A percentile compares a stretch with the other conserved stretches of the same genome.
Evolutionary conservation across 371 early-diverging fungal species (phyloP).

Genomic region (Quaeritorhiza haematococci): DNA sequence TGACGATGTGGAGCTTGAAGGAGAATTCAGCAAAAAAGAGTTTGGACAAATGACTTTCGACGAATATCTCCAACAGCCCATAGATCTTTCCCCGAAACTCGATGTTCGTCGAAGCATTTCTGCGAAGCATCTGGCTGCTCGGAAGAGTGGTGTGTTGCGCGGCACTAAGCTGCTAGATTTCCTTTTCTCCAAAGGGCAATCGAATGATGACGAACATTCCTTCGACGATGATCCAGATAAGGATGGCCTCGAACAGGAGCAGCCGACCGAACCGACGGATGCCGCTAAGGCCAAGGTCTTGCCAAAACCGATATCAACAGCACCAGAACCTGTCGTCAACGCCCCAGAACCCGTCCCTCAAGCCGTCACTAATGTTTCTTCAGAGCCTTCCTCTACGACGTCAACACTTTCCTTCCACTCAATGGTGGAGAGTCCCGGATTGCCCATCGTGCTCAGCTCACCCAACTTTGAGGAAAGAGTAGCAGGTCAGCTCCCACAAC

Average conservation of each 20-base stretch:
- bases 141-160: no score
- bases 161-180: background rate
- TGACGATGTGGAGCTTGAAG: slow-evolving; percentile 1
- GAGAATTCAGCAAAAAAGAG: background rate
- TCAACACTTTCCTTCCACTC: background rate
- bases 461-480: background rate
- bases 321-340: no score
- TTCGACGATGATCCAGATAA: no score
- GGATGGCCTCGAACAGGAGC: no score
- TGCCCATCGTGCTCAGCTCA: background rate
- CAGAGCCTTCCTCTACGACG: background rate
- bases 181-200: no score
- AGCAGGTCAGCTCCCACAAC: slow-evolving; percentile 1
- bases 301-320: background rate
- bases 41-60: slow-evolving; percentile 14
- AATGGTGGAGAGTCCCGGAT: background rate
- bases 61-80: slow-evolving; percentile 16
- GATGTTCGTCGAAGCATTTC: slow-evolving; percentile 20
- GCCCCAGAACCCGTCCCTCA: no score
- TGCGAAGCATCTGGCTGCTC: no score
- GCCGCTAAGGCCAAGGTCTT: background rate
- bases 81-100: slow-evolving; percentile 11
- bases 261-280: background rate
- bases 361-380: slow-evolving; percentile 1
- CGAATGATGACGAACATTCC: no score